Conservation (phyloP, 1,139 yeast species). For the Candida sojae region DNA sequence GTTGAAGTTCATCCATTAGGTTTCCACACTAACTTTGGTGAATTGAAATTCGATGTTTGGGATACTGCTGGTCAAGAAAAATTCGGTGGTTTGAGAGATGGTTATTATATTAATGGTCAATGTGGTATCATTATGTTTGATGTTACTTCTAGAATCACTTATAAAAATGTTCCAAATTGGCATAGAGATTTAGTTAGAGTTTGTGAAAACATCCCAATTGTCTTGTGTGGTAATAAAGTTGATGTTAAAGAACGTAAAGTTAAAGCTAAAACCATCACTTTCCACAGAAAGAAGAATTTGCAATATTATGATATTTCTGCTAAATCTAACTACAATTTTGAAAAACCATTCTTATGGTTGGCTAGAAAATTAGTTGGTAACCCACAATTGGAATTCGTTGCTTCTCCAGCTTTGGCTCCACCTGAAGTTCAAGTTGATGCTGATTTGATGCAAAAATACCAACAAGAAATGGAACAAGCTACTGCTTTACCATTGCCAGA, state of each 20-base stretch:
- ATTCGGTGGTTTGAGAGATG: slow-evolving; percentile 98
- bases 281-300: slow-evolving; percentile 99
- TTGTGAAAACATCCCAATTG: slow-evolving; percentile 99
- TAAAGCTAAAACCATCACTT: slow-evolving; percentile 98
- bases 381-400: slow-evolving; percentile 97
- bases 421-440: slow-evolving; percentile 98
- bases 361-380: slow-evolving; percentile 99
- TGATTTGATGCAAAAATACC: slow-evolving; percentile 95
- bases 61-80: slow-evolving; percentile 99
- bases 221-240: slow-evolving; percentile 98
- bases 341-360: slow-evolving; percentile 99
- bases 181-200: slow-evolving; percentile 99
- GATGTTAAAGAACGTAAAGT: slow-evolving; percentile 99
- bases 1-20: slow-evolving; percentile 99
- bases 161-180: slow-evolving; percentile 99
- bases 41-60: slow-evolving; percentile 99
- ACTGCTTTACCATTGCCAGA: slow-evolving; percentile 99
- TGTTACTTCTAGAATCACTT: slow-evolving; percentile 98
- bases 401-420: slow-evolving; percentile 99
- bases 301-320: slow-evolving; percentile 99
- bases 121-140: slow-evolving; percentile 99
- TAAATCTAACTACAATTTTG: slow-evolving; percentile 98
- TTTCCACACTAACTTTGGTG: slow-evolving; percentile 98
- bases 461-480: slow-evolving; percentile 99
- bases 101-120: slow-evolving; percentile 98